Evolutionary conservation across 208 protist species (phyloP), one percentile per base, ranked within the genome.

Genomic region (Leishmania aethiopica): DNA sequence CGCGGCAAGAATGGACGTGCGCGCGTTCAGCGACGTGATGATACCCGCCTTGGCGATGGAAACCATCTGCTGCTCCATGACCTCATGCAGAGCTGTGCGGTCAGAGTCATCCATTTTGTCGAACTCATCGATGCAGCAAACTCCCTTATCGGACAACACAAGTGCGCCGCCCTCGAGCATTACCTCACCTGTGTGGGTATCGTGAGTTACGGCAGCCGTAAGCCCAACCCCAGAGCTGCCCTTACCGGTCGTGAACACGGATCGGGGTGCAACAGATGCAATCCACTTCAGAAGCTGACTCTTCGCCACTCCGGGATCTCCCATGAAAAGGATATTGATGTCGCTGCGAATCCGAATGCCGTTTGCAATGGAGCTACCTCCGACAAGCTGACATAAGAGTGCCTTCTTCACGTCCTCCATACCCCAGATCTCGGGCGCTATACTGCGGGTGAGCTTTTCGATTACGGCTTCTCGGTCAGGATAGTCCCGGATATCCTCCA

Each of bases 111-210:
- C 94, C 99, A 99, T 99, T 84, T 99, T 99, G 91, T 99, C 99
- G 87, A 99, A 99, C 90, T 99, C 99, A 89, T 99, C 99, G 80
- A 99, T 99, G 90, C 99, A 99, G 93, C 99, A 99, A 59, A 99
- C 94, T 75, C 99, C 99, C 35, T 96, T 92, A 86, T 99, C 99
- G 47, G 93, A 95, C 32, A 99, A 88, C 42, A 99, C 99, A 7
- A 99, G 92, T 10, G 99, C 99, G 77, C 99, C 97, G 57, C 93
- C 96, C 86, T 99, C 99, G 45, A 98, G 92, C 88, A 97, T 90
- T 7, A 96, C 91, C 76, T 99, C 99, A 32, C 94, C 89, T 8
- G 99, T 99, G 49, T 99, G 96, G 3, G 95, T 93, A 88, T 99
- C 99, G 22, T 92, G 94, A 0, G 96, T 98, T 28, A 99, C 98